Base-by-base conservation (phyloP, 495 filamentous ascomycete species). In the Lepidopterella palustris region DNA sequence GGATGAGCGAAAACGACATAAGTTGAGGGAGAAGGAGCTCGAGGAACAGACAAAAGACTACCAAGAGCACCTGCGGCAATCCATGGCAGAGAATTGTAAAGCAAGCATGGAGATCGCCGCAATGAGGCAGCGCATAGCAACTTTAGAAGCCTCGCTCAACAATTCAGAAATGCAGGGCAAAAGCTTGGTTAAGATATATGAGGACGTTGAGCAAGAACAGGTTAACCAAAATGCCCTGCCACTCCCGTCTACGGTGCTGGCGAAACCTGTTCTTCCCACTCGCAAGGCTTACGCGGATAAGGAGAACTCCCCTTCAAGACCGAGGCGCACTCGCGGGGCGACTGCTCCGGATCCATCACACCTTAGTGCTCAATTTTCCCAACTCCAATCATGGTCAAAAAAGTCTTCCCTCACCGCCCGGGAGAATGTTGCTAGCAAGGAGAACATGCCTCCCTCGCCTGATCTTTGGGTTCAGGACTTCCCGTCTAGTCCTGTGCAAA, bases 1-100 rank as follows among this genome's bases (percentile, higher is more conserved):
- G 57, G 83, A 88, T 50, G 84, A 83, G 57, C 73, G 80, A 35
- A 74, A 77, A 59, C 83, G 79, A 62, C 78, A 80, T 49, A 82
- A 72, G 71, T 79, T 66, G 55, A 78, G 75, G 4, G 70, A 73
- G 53, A 52, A 59, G 28, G 66, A 69, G 24, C 57, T 72, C 15
- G 67, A 71, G 29, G 61, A 58, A 32, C 68, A 70, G 56, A 64
- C 72, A 63, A 71, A 69, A 54, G 67, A 69, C 18, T 57, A 57
- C 26, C 60, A 68, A 45, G 62, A 69, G 55, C 63, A 58, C 21
- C 48, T 71, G 23, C 54, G 64, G 28, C 23, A 59, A 50, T 59
- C 59, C 0, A 58, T 69, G 64, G 58, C 61, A 26, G 69, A 69
- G 53, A 68, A 62, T 25, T 9, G 39, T 20, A 24, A 35, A n/a